These are phyloP conservation scores for Skeletonema grethae DNA, from an alignment of 108 stramenopile genomes.

Conservation along the genomic window DNA sequence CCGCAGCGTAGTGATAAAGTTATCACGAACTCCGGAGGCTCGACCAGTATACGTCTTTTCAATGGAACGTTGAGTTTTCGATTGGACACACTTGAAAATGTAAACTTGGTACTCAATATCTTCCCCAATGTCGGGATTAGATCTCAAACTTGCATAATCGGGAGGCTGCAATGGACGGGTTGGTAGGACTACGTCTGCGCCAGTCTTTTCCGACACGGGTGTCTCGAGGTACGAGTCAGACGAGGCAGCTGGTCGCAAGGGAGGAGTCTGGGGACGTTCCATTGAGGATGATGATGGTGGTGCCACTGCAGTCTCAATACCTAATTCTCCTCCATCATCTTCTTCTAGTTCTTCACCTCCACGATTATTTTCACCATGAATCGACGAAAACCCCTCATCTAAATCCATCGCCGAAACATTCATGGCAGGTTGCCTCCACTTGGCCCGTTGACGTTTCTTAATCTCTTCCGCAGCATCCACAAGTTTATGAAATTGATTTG, in stretches of 20 bases:
- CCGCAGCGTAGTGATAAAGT: slow-evolving; percentile 49
- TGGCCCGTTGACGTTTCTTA: slow-evolving; percentile 13
- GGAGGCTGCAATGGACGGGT: slow-evolving; percentile 2
- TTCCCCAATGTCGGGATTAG: slow-evolving; percentile 31
- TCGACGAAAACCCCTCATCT: slow-evolving; percentile 8
- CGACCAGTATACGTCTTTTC: slow-evolving; percentile 40
- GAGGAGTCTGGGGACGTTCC: too few species aligned
- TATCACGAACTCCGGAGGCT: slow-evolving; percentile 37
- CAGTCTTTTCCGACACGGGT: too few species aligned
- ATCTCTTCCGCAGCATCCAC: slow-evolving; percentile 30
- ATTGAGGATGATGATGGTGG: too few species aligned
- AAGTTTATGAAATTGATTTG: slow-evolving; percentile 23
- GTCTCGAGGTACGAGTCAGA: background rate
- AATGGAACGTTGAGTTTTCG: slow-evolving; percentile 39
- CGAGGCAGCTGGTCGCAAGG: background rate
- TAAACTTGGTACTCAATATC: slow-evolving; percentile 42
- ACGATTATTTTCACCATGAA: background rate
- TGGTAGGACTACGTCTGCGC: background rate
- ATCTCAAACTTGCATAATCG: slow-evolving; percentile 1
- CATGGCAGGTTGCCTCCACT: slow-evolving; percentile 32
- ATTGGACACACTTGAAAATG: slow-evolving; percentile 40
- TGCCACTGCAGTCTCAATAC: background rate
- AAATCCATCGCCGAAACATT: slow-evolving; percentile 2
- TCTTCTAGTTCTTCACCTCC: background rate
- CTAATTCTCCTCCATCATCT: background rate